Evolutionary conservation across 352 stramenopile genomes (phyloP).

Genomic region (Albugo candida): DNA sequence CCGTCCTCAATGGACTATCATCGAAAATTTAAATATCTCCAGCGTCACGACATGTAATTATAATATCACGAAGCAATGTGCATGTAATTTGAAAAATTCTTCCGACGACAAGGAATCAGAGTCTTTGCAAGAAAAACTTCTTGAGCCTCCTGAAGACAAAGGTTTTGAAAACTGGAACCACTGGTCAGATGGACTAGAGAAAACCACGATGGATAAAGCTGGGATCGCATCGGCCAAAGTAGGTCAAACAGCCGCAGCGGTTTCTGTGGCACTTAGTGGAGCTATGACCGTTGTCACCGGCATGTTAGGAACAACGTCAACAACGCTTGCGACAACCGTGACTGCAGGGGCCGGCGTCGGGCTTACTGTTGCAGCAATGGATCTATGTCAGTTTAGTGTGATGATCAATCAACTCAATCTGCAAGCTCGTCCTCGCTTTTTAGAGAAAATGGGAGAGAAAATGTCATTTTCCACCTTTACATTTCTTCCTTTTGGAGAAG

Average conservation of each 20-base stretch:
- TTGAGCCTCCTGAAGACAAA: slow-evolving; percentile 22
- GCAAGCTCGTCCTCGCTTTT: slow-evolving; percentile 39
- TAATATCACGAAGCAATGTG: slow-evolving; percentile 18
- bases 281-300: slow-evolving; percentile 42
- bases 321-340: slow-evolving; percentile 27
- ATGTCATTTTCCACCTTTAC: slow-evolving; percentile 38
- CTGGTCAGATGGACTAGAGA: slow-evolving; percentile 32
- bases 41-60: slow-evolving; percentile 1
- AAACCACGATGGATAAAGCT: slow-evolving; percentile 47
- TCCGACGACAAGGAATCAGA: slow-evolving; percentile 28
- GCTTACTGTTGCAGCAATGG: slow-evolving; percentile 43
- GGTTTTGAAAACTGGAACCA: slow-evolving; percentile 40
- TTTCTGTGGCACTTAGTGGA: slow-evolving; percentile 35
- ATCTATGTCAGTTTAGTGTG: slow-evolving; percentile 63
- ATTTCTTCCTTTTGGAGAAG: slow-evolving; percentile 50
- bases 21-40: slow-evolving; percentile 5
- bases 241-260: slow-evolving; percentile 28
- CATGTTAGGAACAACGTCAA: slow-evolving; percentile 17
- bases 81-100: slow-evolving; percentile 30
- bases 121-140: not conserved
- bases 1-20: not conserved
- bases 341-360: slow-evolving; percentile 39
- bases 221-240: slow-evolving; percentile 31
- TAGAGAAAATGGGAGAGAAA: slow-evolving; percentile 57
- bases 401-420: slow-evolving; percentile 78